Evolutionary conservation across 225 moss, liverwort and hornwort species (phyloP), one percentile per base, ranked within the genome.

Genomic region (Physcomitrium patens): DNA sequence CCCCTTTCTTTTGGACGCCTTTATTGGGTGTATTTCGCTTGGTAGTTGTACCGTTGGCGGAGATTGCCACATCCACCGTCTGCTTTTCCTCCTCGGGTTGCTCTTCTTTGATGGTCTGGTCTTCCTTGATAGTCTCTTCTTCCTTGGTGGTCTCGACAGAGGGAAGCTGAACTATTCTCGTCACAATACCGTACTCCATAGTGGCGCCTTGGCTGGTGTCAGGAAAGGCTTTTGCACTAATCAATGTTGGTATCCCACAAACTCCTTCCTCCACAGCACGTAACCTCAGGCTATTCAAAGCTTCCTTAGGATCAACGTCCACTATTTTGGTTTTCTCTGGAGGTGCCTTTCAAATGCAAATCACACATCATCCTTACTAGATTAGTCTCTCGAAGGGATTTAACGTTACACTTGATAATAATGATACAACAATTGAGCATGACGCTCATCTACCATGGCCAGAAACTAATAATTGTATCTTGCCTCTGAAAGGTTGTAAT

Each of bases 181-280:
- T 93, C 65, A 85, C 88, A 56, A 91, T 64, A 42, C 85, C 91
- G 50, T 75, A 93, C 19, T 89, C 86, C 19, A 68, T 79, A 57
- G 49, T 63, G 67, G 78, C 78, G 67, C 93, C 93, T 72, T 93
- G 86, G 55, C 65, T 89, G 60, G 91, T 89, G 78, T 93, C 89
- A 60, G 69, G 86, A 12, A 73, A 83, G 8, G 70, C 72, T 61
- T 80, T 78, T 69, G 70, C 72, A 83, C 76, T 72, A 22, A 87
- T 74, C 73, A 85, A 67, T 50, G 78, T 83, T 72, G 84, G 77
- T 63, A 78, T 49, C 44, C 85, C 81, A 76, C 78, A 59, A 13
- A 78, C 69, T 26, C 80, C 85, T 73, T 88, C 88, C 59, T 83
- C 80, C 76, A 80, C 69, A 41, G 88, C 85, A 57, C 80, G 76